Percentiles rank a stretch among this genome's conserved stretches.
Evolutionary conservation across 1,284 basidiomycete genomes (phyloP).

Genomic region (Leccinum olivaceoglutinosum): DNA sequence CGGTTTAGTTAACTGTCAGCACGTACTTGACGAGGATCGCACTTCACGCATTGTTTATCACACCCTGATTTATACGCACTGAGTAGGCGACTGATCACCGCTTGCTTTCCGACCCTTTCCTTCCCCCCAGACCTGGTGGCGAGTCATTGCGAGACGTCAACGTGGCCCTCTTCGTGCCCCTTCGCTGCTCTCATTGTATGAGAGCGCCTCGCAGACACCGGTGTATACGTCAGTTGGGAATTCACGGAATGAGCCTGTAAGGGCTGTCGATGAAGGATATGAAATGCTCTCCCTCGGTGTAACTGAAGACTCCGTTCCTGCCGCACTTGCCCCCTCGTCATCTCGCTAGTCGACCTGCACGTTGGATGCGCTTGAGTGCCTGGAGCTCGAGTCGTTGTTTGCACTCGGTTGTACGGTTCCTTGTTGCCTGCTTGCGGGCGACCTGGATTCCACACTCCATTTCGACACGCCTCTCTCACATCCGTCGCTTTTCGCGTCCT

Average conservation of each 20-base stretch:
- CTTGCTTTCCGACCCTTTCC: conserved; percentile 18
- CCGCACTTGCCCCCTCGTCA: conserved; percentile 20
- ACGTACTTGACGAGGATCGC: conserved; percentile 22
- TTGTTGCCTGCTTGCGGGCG: conserved; percentile 24
- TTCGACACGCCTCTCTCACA: conserved; percentile 5
- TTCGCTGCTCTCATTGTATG: conserved; percentile 30
- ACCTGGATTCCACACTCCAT: conserved; percentile 7
- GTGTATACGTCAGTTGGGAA: conserved; percentile 12
- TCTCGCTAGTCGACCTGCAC: conserved; percentile 28
- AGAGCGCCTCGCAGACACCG: conserved; percentile 3
- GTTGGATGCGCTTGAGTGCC: conserved; percentile 25
- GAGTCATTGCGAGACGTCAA: conserved; percentile 22
- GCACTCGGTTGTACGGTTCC: conserved; percentile 8
- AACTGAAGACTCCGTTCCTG: conserved; percentile 6
- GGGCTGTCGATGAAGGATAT: conserved; percentile 16
- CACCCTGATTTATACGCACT: conserved; percentile 19
- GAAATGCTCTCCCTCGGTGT: conserved; percentile 2
- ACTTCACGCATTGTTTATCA: conserved; percentile 32
- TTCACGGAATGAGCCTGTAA: conserved; percentile 7
- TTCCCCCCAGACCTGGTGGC: conserved; percentile 16
- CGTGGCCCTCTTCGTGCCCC: conserved; percentile 1
- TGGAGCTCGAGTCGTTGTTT: conserved; percentile 8
- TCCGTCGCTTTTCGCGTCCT: conserved; percentile 1
- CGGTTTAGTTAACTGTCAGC: conserved; percentile 21
- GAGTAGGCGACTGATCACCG: conserved; percentile 32